Evolutionary conservation across 2,329 filamentous ascomycete species (phyloP), one percentile per base, ranked within the genome.

Genomic region (Acrodontium crateriforme): DNA sequence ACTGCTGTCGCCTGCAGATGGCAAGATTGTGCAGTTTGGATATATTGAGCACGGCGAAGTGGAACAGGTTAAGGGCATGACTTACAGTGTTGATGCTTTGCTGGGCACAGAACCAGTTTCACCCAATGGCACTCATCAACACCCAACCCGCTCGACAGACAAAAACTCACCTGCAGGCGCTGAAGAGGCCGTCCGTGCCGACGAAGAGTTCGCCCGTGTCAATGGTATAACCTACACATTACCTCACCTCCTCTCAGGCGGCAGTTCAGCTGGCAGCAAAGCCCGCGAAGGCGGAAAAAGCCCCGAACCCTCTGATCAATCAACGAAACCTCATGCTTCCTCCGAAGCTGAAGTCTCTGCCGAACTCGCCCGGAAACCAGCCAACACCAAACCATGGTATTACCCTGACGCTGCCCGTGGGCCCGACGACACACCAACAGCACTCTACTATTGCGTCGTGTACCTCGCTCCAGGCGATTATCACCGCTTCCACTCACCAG

Each of bases 31-130:
- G 15, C 87, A 95, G 46, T 94, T 84, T 44, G 89, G 89, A 8
- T 75, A 74, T 43, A 94, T 98, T 32, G 78, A 91, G 46, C 74
- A 85, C 45, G 85, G 87, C 25, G 83, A 94, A 48, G 91, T 98
- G 23, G 89, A 98, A 54, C 89, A 98, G 59, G 87, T 98, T 39
- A 98, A 98, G 59, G 89, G 89, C 35, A 89, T 98, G 67, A 98
- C 89, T 1, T 98, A 98, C 58, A 92, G 78, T 41, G 70, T 98
- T 30, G 89, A 98, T 51, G 85, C 89, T 6, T 68, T 98, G 2
- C 68, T 98, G 2, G 89, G 89, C 28, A 55, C 55, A 40, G 32
- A 54, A 30, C 41, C 51, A 34, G 18, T 9, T 4, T 14, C n/a
- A 69, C 69, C 34, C 34, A 49, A 19, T 11, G 71, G 70, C 56